phyloP scores from a whole-genome alignment of 2,329 filamentous ascomycete species.

The Colletotrichum tanaceti region DNA sequence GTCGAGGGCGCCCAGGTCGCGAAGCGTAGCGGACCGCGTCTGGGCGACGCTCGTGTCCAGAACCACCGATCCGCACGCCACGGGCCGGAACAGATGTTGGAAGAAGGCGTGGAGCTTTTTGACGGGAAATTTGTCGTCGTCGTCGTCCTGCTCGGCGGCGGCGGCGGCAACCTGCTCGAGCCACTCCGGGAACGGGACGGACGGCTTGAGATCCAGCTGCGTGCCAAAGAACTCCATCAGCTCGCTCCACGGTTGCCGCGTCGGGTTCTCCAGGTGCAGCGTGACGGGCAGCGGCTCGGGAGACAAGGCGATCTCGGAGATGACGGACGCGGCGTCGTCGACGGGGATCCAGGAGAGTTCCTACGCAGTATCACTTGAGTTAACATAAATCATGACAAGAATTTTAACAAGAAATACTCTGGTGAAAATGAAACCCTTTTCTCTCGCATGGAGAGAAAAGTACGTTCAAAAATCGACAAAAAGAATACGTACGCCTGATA shows the following conservation, averaged over 20 bases:
- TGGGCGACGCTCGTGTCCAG: slow-evolving; percentile 40
- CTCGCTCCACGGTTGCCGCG: not conserved
- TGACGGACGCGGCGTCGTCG: slow-evolving; percentile 39
- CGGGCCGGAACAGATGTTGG: not conserved
- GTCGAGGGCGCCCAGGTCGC: slow-evolving; percentile 28
- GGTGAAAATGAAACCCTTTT: too few species aligned
- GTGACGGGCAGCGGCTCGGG: not conserved
- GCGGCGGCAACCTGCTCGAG: not conserved
- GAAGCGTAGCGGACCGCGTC: slow-evolving; percentile 30
- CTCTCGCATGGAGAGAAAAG: too few species aligned
- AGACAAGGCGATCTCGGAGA: slow-evolving; percentile 39
- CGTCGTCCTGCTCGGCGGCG: not conserved
- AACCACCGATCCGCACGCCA: slow-evolving; percentile 40
- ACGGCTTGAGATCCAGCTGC: not conserved
- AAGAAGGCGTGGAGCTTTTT: not conserved
- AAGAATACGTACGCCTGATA: slow-evolving; percentile 17
- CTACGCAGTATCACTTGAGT: too few species aligned
- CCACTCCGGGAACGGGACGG: not conserved
- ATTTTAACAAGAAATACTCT: too few species aligned
- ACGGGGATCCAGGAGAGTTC: slow-evolving; percentile 42
- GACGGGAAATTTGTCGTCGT: not conserved
- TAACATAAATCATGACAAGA: too few species aligned
- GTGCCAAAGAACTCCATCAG: not conserved
- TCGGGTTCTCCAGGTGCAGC: not conserved
- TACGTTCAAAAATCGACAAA: too few species aligned